These are phyloP conservation scores for Rhododendron simsii DNA, from an alignment of 148 eudicot genomes.

Conservation along the genomic window DNA sequence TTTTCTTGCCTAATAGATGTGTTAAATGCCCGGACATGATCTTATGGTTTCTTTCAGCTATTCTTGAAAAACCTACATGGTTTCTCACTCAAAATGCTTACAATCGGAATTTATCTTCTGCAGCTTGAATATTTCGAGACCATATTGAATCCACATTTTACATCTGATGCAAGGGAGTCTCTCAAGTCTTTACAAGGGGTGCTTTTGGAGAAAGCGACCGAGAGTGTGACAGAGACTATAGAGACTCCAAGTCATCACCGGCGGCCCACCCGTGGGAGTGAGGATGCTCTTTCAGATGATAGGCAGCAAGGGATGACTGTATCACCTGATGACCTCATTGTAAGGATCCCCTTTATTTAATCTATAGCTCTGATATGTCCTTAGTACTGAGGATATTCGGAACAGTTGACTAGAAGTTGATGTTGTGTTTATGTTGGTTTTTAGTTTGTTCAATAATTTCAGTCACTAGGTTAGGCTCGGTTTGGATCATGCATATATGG, in stretches of 20 bases:
- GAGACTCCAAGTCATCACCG: constrained; percentile 88
- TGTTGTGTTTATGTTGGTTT: neutral
- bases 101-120: constrained; percentile 21
- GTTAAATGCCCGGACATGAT: neutral
- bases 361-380: neutral
- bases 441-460: neutral
- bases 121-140: constrained; percentile 99
- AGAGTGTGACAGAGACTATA: constrained; percentile 60
- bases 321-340: constrained; percentile 96
- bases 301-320: constrained; percentile 63
- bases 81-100: constrained; percentile 9
- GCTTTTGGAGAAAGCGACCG: constrained; percentile 84
- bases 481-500: neutral
- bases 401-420: neutral
- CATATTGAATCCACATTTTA: constrained; percentile 73
- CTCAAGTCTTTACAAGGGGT: constrained; percentile 79
- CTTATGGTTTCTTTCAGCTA: neutral
- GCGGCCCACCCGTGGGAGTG: constrained; percentile 75
- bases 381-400: neutral
- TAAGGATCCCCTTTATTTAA: constrained; percentile 32
- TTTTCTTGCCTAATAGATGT: neutral
- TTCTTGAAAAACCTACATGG: neutral
- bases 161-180: constrained; percentile 75
- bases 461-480: neutral
- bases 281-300: constrained; percentile 76